Conservation (phyloP, 2,329 filamentous ascomycete genomes). For the Calonectria naviculata region DNA sequence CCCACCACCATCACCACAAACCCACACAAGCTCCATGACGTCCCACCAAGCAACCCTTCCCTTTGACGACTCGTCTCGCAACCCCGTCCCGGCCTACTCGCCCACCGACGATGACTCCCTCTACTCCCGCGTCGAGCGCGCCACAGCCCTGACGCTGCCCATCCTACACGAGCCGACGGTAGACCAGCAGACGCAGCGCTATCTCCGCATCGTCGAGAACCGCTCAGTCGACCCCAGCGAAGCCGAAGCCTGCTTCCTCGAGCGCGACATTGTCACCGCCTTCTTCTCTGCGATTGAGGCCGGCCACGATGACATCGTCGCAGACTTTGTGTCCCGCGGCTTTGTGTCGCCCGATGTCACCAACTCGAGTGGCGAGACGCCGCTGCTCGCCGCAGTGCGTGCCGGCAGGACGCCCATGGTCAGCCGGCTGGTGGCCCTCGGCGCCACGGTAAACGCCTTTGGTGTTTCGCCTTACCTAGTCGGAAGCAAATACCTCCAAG, state of each 20-base stretch:
- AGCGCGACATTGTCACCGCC: slow-evolving; percentile 41
- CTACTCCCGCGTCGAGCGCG: slow-evolving; percentile 31
- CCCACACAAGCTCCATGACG: slow-evolving; percentile 8
- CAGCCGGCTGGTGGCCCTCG: slow-evolving; percentile 47
- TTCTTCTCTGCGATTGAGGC: slow-evolving; percentile 44
- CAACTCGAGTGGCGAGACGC: slow-evolving; percentile 42
- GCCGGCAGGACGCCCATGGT: slow-evolving; percentile 45
- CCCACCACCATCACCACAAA: neutral
- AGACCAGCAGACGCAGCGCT: neutral
- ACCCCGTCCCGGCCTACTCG: slow-evolving; percentile 32
- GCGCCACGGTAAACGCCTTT: slow-evolving; percentile 47
- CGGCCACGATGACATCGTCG: slow-evolving; percentile 42
- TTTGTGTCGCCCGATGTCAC: slow-evolving; percentile 52
- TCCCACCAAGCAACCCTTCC: neutral
- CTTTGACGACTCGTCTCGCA: neutral
- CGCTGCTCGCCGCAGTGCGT: slow-evolving; percentile 50
- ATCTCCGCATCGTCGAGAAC: neutral
- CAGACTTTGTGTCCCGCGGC: slow-evolving; percentile 44
- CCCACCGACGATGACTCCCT: slow-evolving; percentile 31
- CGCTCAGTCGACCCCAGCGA: neutral
- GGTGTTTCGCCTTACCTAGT: slow-evolving; percentile 20
- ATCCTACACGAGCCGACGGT: slow-evolving; percentile 24
- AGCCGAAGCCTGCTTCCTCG: slow-evolving; percentile 16
- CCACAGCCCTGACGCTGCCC: slow-evolving; percentile 30
- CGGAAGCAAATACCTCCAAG: neutral